Evolutionary conservation across 805 yeast species (phyloP), one percentile per base, ranked within the genome.

Genomic region (Metschnikowia anglica): DNA sequence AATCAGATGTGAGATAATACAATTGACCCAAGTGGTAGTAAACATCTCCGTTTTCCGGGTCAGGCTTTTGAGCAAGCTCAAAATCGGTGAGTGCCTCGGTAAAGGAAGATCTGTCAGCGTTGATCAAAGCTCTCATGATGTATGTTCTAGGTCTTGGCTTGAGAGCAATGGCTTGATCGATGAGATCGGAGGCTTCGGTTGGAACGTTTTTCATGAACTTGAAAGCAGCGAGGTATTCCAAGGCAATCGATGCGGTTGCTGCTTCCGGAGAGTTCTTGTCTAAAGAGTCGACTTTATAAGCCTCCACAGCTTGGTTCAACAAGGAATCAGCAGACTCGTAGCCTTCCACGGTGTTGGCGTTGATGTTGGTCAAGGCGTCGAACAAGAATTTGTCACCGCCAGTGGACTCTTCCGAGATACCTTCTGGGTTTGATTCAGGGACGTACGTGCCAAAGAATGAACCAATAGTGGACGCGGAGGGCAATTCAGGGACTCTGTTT

Each of bases 11-110:
- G 58, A 93, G 72, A 70, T 90, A 91, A 64, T 77, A 79, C 61
- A 90, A 76, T 77, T 93, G 99, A 54, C 95, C 99, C 63, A 85
- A 81, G 70, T 93, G 99, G 74, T 93, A 93, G 73, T 83, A 87
- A 53, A 85, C 79, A 60, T 93, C 96, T 25, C 93, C 81, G 58
- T 81, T 79, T 18, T 77, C 68, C 37, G 91, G 80, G 59, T 87
- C 83, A 48, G 85, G 60, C 46, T 73, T 69, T 47, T 81, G 72
- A 16, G 97, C 98, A 41, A 73, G 68, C 39, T 79, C 78, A 59
- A 93, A 89, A 65, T 83, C 85, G 35, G 68, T 64, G 23, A 67
- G 57, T 37, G 95, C 82, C 49, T 78, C 83, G 15, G 69, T 67
- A 43, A 75, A 71, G 29, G 80, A 75, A 48, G 84, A 82, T 55